Base-by-base conservation (phyloP, 768 basidiomycete species). In the Plicaturopsis crispa region DNA sequence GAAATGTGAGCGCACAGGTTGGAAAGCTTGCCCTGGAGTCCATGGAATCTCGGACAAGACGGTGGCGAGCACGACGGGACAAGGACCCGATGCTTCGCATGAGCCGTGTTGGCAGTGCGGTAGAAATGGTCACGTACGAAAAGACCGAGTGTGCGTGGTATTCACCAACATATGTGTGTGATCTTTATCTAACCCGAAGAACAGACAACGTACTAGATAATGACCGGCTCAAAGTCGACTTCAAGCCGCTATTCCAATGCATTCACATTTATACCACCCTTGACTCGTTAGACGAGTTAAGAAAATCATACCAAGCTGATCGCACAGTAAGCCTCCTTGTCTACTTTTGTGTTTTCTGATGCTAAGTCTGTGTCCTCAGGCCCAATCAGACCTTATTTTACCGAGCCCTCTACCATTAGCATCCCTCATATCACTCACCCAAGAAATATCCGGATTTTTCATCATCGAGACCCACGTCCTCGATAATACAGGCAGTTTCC, bases 391-490 rank as follows among this genome's bases (percentile, higher is more conserved):
- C 46, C 75, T 99, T 6, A 96, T 98, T 55, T 75, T 99, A 20
- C 91, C 87, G 1, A 66, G 67, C 19, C 81, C 82, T 0, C 66
- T 89, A 16, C 74, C 78, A 21, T 50, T 90, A 23, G 54, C 69
- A 2, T 72, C 82, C 3, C 73, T 98, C 4, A 69, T 82, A 1
- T 55, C 73, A n/a, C 66, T 98, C 16, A 84, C 88, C 18, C 85
- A 94, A 55, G 90, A 97, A 60, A 87, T 98, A 45, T 84, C 91
- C 24, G 96, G 96, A 0, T 99, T 96, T 61, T 99, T 98, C 63
- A 91, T 99, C 41, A 81, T 98, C 47, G 96, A 99, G 61, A 81
- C 78, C 1, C 83, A 94, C 53, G 92, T 99, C 1, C 72, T 97
- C 5, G 78, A 83, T 47, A 89, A 89, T 0, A 89, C 92, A 7